Percentiles rank a stretch among this genome's conserved stretches.
These are phyloP conservation scores for Phytophthora foliorum DNA, from an alignment of 352 stramenopile genomes.

Conservation along the genomic window DNA sequence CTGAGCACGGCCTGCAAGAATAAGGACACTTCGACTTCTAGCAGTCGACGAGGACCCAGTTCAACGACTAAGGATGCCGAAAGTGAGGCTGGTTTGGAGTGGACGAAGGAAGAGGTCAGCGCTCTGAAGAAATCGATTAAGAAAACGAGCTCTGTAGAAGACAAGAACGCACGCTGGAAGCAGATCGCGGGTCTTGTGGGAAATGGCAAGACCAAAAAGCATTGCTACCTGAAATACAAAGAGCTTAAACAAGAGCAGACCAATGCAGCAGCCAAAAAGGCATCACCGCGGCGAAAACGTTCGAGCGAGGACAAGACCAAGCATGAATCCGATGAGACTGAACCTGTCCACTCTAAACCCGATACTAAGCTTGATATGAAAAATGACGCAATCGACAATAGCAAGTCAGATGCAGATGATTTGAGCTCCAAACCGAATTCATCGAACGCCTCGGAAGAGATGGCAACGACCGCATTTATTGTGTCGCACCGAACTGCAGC, in stretches of 20 bases:
- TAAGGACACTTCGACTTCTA: slow-evolving; percentile 13
- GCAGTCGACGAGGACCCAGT: slow-evolving; percentile 9
- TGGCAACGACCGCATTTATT: slow-evolving; percentile 14
- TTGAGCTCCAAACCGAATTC: slow-evolving; percentile 4
- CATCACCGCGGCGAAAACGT: slow-evolving; percentile 33
- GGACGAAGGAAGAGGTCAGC: slow-evolving; percentile 68
- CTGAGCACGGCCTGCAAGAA: slow-evolving; percentile 35
- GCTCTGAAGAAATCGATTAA: slow-evolving; percentile 81
- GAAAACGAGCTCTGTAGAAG: slow-evolving; percentile 59
- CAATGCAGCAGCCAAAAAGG: slow-evolving; percentile 41
- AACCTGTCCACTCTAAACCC: neutral
- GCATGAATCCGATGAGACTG: neutral
- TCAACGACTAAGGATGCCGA: slow-evolving; percentile 32
- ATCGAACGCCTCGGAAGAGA: slow-evolving; percentile 6
- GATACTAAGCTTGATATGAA: slow-evolving; percentile 1
- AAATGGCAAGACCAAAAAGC: slow-evolving; percentile 75
- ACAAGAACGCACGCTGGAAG: slow-evolving; percentile 84
- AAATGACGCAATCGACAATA: slow-evolving; percentile 2
- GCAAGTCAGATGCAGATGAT: slow-evolving; percentile 11
- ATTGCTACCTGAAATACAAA: slow-evolving; percentile 91
- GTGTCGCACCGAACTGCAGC: slow-evolving; percentile 14
- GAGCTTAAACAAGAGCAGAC: slow-evolving; percentile 75
- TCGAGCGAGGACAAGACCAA: slow-evolving; percentile 21
- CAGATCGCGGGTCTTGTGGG: slow-evolving; percentile 69
- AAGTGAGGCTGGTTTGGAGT: slow-evolving; percentile 35